Base-by-base conservation (phyloP, 2,329 filamentous ascomycete genomes). In the Aspergillus aculeatinus region DNA sequence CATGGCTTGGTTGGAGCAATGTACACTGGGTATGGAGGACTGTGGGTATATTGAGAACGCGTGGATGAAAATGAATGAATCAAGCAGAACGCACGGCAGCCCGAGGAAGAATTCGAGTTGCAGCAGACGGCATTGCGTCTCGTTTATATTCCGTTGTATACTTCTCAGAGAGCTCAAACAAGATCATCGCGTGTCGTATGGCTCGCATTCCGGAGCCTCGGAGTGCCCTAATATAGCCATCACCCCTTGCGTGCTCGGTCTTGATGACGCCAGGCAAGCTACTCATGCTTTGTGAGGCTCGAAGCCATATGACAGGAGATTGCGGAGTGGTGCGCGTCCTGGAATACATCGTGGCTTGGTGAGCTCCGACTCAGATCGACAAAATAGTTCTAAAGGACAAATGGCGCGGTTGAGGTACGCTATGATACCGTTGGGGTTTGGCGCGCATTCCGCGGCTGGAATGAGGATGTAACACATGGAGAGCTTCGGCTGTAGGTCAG, bases 181-280 rank as follows among this genome's bases (percentile, higher is more conserved):
- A 55, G 14, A 25, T 6, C 21, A 35, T 21, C 3, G 53, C 51
- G 10, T 11, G 42, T 11, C n/a, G 42, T 19, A 31, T 48, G 29
- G n/a, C 53, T 48, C 11, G 10, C 53, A 55, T 55, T 55, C 53
- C 53, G 48, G 27, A n/a, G 16, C n/a, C 6, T 44, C 39, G n/a
- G 39, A 55, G 27, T 6, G 5, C 10, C 23, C 29, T 23, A 47
- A 19, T 21, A 55, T 48, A 29, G 10, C 12, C 9, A 10, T 6
- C 42, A 48, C 33, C 53, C 53, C 53, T 55, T 55, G 42, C 53
- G 21, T 55, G 19, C 10, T 16, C 42, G 33, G 10, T 55, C 12
- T 21, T 55, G 25, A 44, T 55, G 42, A 55, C 53, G 53, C 42
- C 27, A 48, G 53, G 14, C 19, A 29, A 19, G 29, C 4, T 27